Evolutionary conservation across 805 yeast genomes (phyloP).

Genomic region (Tetrapisispora namnaoensis): DNA sequence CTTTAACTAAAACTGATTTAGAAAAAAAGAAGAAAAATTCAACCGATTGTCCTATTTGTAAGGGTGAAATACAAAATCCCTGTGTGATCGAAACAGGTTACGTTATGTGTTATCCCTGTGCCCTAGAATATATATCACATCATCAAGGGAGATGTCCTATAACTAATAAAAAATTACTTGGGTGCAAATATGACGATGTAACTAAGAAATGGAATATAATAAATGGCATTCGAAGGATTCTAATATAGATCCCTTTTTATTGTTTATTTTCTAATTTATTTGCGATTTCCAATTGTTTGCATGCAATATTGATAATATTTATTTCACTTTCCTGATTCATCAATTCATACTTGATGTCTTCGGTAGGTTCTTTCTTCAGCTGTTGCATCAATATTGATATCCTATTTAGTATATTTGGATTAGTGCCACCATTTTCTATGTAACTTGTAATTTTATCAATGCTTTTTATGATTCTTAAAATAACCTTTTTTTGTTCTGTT

Average conservation of each 20-base stretch:
- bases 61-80: constrained; percentile 56
- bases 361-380: constrained; percentile 14
- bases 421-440: constrained; percentile 6
- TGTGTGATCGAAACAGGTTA: constrained; percentile 87
- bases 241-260: constrained; percentile 35
- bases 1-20: not conserved
- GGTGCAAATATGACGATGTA: constrained; percentile 55
- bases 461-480: constrained; percentile 7
- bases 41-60: constrained; percentile 62
- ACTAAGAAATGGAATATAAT: constrained; percentile 60
- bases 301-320: constrained; percentile 13
- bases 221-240: constrained; percentile 67
- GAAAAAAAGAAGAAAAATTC: constrained; percentile 5
- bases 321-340: constrained; percentile 21
- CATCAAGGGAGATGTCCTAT: constrained; percentile 62
- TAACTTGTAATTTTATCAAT: constrained; percentile 15
- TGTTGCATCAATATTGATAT: constrained; percentile 15
- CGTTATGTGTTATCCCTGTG: constrained; percentile 84
- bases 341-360: constrained; percentile 19
- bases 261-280: not conserved
- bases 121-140: constrained; percentile 50
- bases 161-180: constrained; percentile 60
- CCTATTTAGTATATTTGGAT: constrained; percentile 10
- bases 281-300: constrained; percentile 23
- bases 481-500: constrained; percentile 1